Evolutionary conservation across 192 early-diverging fungal species (phyloP).

Genomic region (Chytriomyces sp.): DNA sequence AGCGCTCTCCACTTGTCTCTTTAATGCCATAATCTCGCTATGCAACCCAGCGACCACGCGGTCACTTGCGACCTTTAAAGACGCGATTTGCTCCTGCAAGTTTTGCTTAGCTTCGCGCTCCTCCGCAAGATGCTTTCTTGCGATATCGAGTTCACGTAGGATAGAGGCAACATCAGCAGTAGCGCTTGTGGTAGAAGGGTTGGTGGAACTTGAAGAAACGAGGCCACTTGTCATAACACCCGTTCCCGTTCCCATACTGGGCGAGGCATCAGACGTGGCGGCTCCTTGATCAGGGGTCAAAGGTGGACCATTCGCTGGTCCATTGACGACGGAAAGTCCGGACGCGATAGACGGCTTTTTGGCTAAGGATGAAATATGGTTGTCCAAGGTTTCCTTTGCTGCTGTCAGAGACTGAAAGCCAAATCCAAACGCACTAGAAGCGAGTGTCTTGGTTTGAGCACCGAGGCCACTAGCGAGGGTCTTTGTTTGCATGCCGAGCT

Average conservation of each 20-base stretch:
- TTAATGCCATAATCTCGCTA: too few species aligned
- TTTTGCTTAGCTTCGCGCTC: neutral
- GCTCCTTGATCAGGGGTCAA: too few species aligned
- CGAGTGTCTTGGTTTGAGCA: neutral
- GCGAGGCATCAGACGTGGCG: too few species aligned
- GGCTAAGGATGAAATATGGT: neutral
- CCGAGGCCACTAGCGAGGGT: neutral
- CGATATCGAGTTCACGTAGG: neutral
- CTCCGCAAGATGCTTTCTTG: neutral
- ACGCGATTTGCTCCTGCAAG: too few species aligned
- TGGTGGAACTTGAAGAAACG: too few species aligned
- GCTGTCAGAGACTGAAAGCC: slow-evolving; percentile 5
- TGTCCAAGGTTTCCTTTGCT: slow-evolving; percentile 12
- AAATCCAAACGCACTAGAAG: slow-evolving; percentile 12
- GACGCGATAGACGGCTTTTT: neutral
- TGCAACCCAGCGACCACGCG: too few species aligned
- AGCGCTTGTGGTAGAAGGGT: neutral
- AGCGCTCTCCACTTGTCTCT: too few species aligned
- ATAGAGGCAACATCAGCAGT: neutral
- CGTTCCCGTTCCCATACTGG: neutral
- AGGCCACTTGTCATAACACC: neutral
- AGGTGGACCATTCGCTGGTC: neutral
- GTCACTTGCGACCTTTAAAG: too few species aligned
- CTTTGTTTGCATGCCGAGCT: neutral
- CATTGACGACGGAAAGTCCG: neutral